Conservation (phyloP, 129 eudicot species). For the Saposhnikovia divaricata region DNA sequence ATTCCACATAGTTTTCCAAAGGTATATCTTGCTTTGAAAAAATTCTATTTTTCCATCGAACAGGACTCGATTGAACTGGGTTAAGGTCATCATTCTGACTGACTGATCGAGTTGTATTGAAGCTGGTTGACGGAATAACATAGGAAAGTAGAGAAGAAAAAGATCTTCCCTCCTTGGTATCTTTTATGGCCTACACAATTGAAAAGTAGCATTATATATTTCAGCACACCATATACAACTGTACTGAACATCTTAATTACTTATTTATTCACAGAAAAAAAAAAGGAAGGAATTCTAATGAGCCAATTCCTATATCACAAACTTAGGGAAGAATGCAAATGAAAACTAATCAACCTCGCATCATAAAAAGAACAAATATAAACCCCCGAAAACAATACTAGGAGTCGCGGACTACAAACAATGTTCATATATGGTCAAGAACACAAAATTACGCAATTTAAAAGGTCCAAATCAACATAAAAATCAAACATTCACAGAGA, state of each 20-base stretch:
- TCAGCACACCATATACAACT: not conserved
- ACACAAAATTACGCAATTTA: not conserved
- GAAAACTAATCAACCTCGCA: not conserved
- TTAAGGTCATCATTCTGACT: constrained; percentile 23
- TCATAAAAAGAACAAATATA: not conserved
- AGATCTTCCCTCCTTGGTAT: constrained; percentile 43
- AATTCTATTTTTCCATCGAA: constrained; percentile 48
- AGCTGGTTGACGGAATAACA: constrained; percentile 39
- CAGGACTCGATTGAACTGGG: constrained; percentile 39
- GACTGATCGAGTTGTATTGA: constrained; percentile 24
- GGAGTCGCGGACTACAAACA: not conserved
- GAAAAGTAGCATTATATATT: constrained; percentile 23
- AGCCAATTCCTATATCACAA: not conserved
- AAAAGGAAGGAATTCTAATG: not conserved
- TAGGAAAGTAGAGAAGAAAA: constrained; percentile 50
- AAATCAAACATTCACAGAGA: not conserved
- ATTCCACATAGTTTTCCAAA: constrained; percentile 30
- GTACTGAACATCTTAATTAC: not conserved
- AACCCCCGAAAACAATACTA: not conserved
- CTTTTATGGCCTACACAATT: constrained; percentile 57
- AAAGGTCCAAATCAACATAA: not conserved
- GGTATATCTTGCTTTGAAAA: constrained; percentile 36
- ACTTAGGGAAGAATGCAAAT: not conserved
- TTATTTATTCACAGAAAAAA: not conserved
- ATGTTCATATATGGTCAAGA: not conserved